Base-by-base conservation (phyloP, 768 basidiomycete species). In the Clitopilus hobsonii region DNA sequence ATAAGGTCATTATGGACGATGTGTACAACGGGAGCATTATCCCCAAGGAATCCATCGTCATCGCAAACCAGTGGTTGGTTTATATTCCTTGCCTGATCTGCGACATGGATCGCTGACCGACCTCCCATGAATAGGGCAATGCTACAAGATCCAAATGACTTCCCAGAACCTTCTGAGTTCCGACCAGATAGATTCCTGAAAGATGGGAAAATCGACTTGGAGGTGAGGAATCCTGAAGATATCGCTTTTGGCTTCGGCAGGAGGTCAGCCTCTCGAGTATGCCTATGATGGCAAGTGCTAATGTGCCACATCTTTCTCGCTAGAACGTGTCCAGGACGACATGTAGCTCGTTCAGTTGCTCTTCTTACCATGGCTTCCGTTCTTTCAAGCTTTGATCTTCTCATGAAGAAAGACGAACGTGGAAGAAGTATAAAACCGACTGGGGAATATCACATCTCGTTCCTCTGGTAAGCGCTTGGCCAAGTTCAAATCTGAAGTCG, bases 121-220 rank as follows among this genome's bases (percentile, higher is more conserved):
- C 8, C 14, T 49, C 32, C 48, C 27, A 13, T 18, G 0, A 38
- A 8, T 25, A 73, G 71, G 58, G 65, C 58, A 18, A 69, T 71
- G 38, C 63, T 65, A 7, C 61, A 62, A 7, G 67, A 74, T 54
- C 65, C 66, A 7, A 57, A 53, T 5, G 60, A 66, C 28, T 72
- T 68, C 48, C 57, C 54, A 3, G 53, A 71, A 38, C 70, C 71
- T 0, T 41, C 56, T 10, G 51, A 52, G n/a, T 74, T 74, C 47
- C 30, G 61, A 6, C 61, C 68, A 1, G 53, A 49, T 5, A 63
- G 72, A 6, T 72, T 66, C 61, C 50, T 73, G 14, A 53, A 56
- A n/a, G 58, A 65, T 29, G 65, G 65, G 5, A 51, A 59, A 29
- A 47, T 62, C 13, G 54, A 67, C 23, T 56, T 55, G 1, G 50